Percentiles rank a stretch among this genome's conserved stretches.
Evolutionary conservation across 371 early-diverging fungal species (phyloP).

Genomic region (Rhizopus stolonifer): DNA sequence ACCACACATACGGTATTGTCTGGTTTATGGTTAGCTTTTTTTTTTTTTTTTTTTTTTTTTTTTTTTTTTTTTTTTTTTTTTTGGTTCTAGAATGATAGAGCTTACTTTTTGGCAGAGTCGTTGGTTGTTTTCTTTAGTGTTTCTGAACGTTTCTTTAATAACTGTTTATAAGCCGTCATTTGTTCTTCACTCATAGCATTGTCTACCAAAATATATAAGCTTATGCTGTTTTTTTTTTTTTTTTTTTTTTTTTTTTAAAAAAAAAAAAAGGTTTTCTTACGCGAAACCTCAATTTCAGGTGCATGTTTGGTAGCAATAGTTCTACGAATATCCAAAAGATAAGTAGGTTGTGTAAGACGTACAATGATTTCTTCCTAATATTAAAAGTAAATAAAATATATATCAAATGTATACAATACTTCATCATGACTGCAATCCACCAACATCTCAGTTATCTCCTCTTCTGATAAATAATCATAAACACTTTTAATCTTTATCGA

Average conservation of each 20-base stretch:
- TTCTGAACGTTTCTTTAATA: conserved; percentile 78
- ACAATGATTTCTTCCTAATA: conserved; percentile 74
- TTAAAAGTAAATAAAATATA: too few species aligned
- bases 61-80: too few species aligned
- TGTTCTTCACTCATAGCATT: conserved; percentile 74
- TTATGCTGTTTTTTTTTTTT: not conserved
- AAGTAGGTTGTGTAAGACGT: conserved; percentile 71
- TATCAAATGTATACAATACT: too few species aligned
- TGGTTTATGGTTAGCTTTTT: too few species aligned
- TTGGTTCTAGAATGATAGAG: too few species aligned
- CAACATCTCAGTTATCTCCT: conserved; percentile 81
- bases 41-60: too few species aligned
- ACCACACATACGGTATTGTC: conserved; percentile 75
- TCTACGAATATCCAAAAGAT: conserved; percentile 69
- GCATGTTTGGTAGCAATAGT: conserved; percentile 64
- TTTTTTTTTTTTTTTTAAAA: too few species aligned
- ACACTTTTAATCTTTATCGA: conserved; percentile 69
- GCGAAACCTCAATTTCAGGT: conserved; percentile 28
- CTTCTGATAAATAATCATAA: conserved; percentile 72
- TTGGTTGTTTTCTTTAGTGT: conserved; percentile 77
- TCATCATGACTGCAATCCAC: conserved; percentile 79
- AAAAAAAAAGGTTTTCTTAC: conserved; percentile 5
- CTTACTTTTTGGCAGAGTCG: conserved; percentile 76
- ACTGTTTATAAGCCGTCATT: conserved; percentile 76
- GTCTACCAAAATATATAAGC: too few species aligned